phyloP scores from a whole-genome alignment of 805 yeast species.

The Scheffersomyces spartinae region DNA sequence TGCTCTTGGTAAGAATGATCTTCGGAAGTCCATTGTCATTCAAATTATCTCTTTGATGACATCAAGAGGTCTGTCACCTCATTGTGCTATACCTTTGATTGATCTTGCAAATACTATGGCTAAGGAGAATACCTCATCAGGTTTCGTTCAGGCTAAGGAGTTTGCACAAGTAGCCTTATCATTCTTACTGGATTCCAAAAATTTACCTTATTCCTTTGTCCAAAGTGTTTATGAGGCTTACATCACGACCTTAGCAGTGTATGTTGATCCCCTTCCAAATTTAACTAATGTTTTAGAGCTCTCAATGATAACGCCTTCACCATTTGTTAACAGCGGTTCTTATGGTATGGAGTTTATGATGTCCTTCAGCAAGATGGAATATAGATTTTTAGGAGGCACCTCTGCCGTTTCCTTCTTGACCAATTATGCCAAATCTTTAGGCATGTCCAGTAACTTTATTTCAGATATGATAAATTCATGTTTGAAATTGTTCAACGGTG shows the following conservation, averaged over 20 bases:
- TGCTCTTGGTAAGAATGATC: constrained; percentile 11
- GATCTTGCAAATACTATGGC: constrained; percentile 24
- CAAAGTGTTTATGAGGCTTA: constrained; percentile 31
- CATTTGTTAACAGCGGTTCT: constrained; percentile 1
- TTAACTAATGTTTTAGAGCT: constrained; percentile 13
- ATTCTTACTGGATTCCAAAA: constrained; percentile 20
- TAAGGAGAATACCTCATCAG: constrained; percentile 13
- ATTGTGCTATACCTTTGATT: constrained; percentile 27
- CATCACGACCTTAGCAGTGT: constrained; percentile 27
- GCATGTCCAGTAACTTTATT: too few relatives aligned
- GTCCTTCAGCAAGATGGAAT: background rate
- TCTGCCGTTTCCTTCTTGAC: too few relatives aligned
- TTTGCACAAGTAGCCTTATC: constrained; percentile 27
- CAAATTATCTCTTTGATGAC: constrained; percentile 22
- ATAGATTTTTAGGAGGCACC: constrained; percentile 1
- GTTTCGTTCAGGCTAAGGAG: constrained; percentile 28
- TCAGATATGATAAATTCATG: too few relatives aligned
- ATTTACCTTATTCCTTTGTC: constrained; percentile 21
- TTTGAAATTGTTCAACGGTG: constrained; percentile 4
- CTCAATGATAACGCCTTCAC: constrained; percentile 1
- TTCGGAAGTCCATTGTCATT: constrained; percentile 19
- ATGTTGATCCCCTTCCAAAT: constrained; percentile 26
- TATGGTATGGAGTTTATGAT: constrained; percentile 1
- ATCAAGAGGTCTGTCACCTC: constrained; percentile 28
- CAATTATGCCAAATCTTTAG: too few relatives aligned